These are phyloP conservation scores for Podaxis sp. DNA, from an alignment of 768 basidiomycete species.

Conservation along the genomic window DNA sequence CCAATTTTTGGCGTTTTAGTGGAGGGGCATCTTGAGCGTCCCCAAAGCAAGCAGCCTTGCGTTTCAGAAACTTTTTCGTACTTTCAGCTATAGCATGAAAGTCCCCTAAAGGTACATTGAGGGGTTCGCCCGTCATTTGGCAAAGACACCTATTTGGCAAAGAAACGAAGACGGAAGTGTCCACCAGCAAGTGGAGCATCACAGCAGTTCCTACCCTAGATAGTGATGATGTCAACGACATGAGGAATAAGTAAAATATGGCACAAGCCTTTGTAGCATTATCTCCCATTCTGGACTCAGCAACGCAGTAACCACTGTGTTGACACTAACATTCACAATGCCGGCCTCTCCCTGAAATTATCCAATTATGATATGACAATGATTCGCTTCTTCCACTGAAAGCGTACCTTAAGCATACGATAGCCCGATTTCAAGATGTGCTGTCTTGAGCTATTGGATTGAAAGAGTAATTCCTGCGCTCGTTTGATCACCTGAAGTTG, in stretches of 20 bases:
- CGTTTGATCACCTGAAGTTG: slow-evolving; percentile 55
- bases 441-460: slow-evolving; percentile 33
- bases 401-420: slow-evolving; percentile 44
- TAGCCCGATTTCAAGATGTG: slow-evolving; percentile 74
- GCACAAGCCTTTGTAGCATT: slow-evolving; percentile 57
- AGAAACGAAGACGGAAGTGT: slow-evolving; percentile 72
- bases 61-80: slow-evolving; percentile 6
- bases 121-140: slow-evolving; percentile 76
- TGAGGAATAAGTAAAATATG: not conserved
- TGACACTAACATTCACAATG: slow-evolving; percentile 63
- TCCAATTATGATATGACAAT: not conserved
- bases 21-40: not conserved
- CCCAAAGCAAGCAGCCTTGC: not conserved
- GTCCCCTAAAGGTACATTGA: slow-evolving; percentile 39
- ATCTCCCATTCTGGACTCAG: slow-evolving; percentile 65
- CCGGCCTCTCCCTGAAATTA: slow-evolving; percentile 22
- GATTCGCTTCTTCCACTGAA: not conserved
- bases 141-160: slow-evolving; percentile 84
- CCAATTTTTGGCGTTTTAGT: slow-evolving; percentile 11
- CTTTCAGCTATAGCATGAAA: slow-evolving; percentile 18
- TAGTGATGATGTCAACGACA: not conserved
- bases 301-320: slow-evolving; percentile 72
- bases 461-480: slow-evolving; percentile 57
- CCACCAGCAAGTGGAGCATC: slow-evolving; percentile 76
- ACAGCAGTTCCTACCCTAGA: slow-evolving; percentile 73